Conservation (phyloP, 768 basidiomycete species). For the Omphalotus guepiniiformis region DNA sequence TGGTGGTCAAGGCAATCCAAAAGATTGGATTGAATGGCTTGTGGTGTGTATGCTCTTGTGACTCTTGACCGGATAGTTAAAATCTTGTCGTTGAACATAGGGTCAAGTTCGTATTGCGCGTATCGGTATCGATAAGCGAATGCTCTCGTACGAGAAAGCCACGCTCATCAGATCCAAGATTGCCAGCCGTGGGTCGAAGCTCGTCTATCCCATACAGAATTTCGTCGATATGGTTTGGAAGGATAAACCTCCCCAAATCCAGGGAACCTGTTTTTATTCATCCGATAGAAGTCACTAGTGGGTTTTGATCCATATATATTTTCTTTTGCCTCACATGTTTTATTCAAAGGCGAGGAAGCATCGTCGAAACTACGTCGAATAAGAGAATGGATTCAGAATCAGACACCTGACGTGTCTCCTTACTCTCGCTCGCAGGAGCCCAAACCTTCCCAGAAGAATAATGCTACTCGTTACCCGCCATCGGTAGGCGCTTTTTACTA, state of each 20-base stretch:
- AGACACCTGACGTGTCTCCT: constrained; percentile 54
- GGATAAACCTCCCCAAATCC: constrained; percentile 67
- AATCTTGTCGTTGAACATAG: neutral
- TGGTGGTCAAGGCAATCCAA: constrained; percentile 47
- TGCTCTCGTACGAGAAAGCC: constrained; percentile 73
- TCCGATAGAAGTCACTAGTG: constrained; percentile 62
- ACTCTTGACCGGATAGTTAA: neutral
- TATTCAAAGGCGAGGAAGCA: constrained; percentile 49
- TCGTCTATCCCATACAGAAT: constrained; percentile 81
- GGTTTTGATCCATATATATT: constrained; percentile 7
- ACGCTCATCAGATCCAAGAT: constrained; percentile 55
- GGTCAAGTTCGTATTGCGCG: constrained; percentile 25
- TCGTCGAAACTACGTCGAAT: constrained; percentile 65
- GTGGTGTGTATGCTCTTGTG: constrained; percentile 36
- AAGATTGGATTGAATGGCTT: constrained; percentile 79
- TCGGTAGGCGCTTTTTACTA: constrained; percentile 40
- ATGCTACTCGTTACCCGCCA: constrained; percentile 67
- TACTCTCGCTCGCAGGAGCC: constrained; percentile 60
- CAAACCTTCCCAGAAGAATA: constrained; percentile 57
- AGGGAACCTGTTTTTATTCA: constrained; percentile 63
- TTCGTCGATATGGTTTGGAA: constrained; percentile 80
- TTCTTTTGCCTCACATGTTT: neutral
- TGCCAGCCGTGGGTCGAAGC: constrained; percentile 48
- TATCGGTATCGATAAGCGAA: constrained; percentile 81
- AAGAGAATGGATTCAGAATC: constrained; percentile 62